These are phyloP conservation scores for Trichoderma brevicompactum DNA, from an alignment of 2,329 filamentous ascomycete species.

Conservation along the genomic window DNA sequence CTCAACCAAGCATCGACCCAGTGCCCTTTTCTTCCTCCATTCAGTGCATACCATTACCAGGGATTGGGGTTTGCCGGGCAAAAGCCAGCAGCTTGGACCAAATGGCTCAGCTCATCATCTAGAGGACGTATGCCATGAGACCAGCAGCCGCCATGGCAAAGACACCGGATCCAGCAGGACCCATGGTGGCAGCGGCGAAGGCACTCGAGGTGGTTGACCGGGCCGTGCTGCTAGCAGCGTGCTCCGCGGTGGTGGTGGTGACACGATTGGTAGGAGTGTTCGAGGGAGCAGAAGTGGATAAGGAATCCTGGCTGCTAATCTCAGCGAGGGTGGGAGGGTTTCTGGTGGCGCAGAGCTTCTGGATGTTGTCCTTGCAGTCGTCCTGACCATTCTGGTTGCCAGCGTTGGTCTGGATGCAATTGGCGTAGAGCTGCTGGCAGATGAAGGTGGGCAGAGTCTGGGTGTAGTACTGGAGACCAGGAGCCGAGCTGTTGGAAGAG, in stretches of 20 bases:
- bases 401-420: constrained; percentile 52
- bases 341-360: constrained; percentile 50
- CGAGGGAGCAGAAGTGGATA: constrained; percentile 29
- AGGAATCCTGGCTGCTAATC: constrained; percentile 31
- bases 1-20: constrained; percentile 29
- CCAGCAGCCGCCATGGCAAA: constrained; percentile 53
- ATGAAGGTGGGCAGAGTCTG: constrained; percentile 59
- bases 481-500: constrained; percentile 51
- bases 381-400: constrained; percentile 50
- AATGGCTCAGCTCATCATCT: constrained; percentile 35
- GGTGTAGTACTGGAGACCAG: constrained; percentile 57
- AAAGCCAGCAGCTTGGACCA: constrained; percentile 28
- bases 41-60: constrained; percentile 25
- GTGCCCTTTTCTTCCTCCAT: constrained; percentile 9
- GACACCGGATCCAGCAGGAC: constrained; percentile 50
- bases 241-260: not conserved
- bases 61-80: constrained; percentile 26
- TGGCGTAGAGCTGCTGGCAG: constrained; percentile 53
- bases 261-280: constrained; percentile 35
- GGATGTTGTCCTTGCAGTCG: constrained; percentile 54
- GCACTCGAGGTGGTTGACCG: constrained; percentile 40
- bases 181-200: constrained; percentile 49
- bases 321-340: constrained; percentile 43
- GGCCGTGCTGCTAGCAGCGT: constrained; percentile 38
- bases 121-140: constrained; percentile 58